A percentile compares a stretch with the other conserved stretches of the same genome.
phyloP scores from a whole-genome alignment of 2,329 filamentous ascomycete species.

The Bisporella sp. region DNA sequence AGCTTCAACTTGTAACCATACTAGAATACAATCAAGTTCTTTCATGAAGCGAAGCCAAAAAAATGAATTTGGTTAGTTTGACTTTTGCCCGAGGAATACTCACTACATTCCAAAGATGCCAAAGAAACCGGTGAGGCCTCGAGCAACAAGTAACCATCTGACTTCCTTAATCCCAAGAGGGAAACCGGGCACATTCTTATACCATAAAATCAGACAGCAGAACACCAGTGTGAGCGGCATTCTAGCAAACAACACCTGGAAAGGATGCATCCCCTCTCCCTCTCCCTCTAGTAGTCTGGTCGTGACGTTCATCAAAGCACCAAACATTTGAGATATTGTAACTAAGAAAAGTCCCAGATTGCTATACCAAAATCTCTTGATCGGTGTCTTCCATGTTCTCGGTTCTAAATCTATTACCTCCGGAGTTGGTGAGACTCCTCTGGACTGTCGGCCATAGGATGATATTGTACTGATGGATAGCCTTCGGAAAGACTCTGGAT shows the following conservation, averaged over 20 bases:
- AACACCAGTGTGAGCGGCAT: slow-evolving; percentile 67
- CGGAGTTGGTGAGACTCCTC: slow-evolving; percentile 13
- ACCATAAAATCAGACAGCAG: slow-evolving; percentile 69
- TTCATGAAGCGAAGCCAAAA: too few relatives aligned
- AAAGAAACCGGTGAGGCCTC: slow-evolving; percentile 67
- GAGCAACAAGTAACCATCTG: slow-evolving; percentile 56
- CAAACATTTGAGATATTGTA: slow-evolving; percentile 71
- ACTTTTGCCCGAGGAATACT: too few relatives aligned
- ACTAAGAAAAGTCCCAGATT: slow-evolving; percentile 73
- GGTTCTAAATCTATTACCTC: slow-evolving; percentile 1
- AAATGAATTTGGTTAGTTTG: too few relatives aligned
- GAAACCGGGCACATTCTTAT: slow-evolving; percentile 56
- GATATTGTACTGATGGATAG: slow-evolving; percentile 37
- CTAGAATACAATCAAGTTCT: too few relatives aligned
- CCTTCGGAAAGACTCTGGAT: slow-evolving; percentile 29
- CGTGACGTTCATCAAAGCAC: slow-evolving; percentile 76
- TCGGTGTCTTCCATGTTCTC: slow-evolving; percentile 12
- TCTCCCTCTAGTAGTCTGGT: slow-evolving; percentile 69
- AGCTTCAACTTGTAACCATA: slow-evolving; percentile 13
- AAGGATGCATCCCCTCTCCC: slow-evolving; percentile 68
- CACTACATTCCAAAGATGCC: slow-evolving; percentile 61
- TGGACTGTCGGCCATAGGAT: slow-evolving; percentile 20
- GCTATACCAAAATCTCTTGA: slow-evolving; percentile 44
- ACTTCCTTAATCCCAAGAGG: slow-evolving; percentile 64
- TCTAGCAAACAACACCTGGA: slow-evolving; percentile 76